Percentiles rank a stretch among this genome's conserved stretches.
phyloP scores from a whole-genome alignment of 2,329 filamentous ascomycete genomes.

The Colletotrichum abscissum region DNA sequence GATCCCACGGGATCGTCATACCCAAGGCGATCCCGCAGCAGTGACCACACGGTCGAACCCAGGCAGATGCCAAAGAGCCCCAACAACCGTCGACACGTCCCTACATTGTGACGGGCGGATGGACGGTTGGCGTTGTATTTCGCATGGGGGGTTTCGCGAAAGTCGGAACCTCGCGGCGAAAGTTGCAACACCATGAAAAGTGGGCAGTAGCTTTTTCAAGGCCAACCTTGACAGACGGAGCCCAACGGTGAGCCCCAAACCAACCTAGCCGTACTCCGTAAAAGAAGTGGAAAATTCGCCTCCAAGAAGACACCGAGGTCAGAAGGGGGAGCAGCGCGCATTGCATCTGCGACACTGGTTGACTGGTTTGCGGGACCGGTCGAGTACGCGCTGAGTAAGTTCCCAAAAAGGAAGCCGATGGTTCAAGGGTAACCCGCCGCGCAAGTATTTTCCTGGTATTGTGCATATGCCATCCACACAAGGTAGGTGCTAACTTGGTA shows the following conservation, averaged over 20 bases:
- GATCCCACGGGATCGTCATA: conserved; percentile 33
- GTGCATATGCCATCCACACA: neutral
- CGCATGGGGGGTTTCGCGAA: neutral
- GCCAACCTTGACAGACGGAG: neutral
- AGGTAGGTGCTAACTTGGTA: neutral
- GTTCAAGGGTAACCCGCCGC: conserved; percentile 10
- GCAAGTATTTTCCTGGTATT: neutral
- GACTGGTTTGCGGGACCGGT: conserved; percentile 3
- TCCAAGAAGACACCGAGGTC: neutral
- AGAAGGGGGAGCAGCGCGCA: neutral
- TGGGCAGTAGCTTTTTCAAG: neutral
- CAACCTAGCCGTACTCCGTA: neutral
- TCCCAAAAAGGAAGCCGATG: conserved; percentile 27
- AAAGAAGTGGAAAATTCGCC: neutral
- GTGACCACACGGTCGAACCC: neutral
- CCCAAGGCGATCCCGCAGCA: conserved; percentile 25
- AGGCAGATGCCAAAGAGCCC: conserved; percentile 1
- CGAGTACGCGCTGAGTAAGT: conserved; percentile 6
- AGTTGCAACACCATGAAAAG: neutral
- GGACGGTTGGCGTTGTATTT: conserved; percentile 7
- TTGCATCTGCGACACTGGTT: conserved; percentile 21
- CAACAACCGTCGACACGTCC: neutral
- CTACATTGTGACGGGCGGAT: conserved; percentile 7
- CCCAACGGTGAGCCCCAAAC: neutral
- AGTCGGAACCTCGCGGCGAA: neutral